Percentiles rank a stretch among this genome's conserved stretches.
Evolutionary conservation across 176 grass and related monocot genomes (phyloP).

Genomic region (Oryza brachyantha): DNA sequence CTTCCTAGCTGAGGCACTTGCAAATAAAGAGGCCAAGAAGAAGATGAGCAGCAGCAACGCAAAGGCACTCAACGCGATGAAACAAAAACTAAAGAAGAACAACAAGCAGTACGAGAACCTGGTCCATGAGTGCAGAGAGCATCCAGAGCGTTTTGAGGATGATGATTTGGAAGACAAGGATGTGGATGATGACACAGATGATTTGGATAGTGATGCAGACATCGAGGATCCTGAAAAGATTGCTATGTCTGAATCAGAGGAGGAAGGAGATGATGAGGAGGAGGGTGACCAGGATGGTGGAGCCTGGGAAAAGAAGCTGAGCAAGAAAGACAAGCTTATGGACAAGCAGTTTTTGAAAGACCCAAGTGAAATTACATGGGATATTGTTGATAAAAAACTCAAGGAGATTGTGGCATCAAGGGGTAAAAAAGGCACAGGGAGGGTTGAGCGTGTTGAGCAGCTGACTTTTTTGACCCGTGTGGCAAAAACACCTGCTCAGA

Average conservation of each 20-base stretch:
- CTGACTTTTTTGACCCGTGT: slow-evolving; percentile 83
- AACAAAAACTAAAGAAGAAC: slow-evolving; percentile 96
- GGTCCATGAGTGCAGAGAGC: slow-evolving; percentile 57
- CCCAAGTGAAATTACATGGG: slow-evolving; percentile 94
- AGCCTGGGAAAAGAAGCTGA: slow-evolving; percentile 43
- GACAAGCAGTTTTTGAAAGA: slow-evolving; percentile 90
- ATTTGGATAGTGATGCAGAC: slow-evolving; percentile 40
- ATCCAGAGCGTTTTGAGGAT: slow-evolving; percentile 71
- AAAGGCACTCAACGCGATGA: slow-evolving; percentile 78
- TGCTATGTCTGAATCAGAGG: slow-evolving; percentile 38
- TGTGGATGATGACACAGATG: slow-evolving; percentile 16
- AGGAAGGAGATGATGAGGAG: slow-evolving; percentile 37
- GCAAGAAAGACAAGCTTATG: slow-evolving; percentile 75
- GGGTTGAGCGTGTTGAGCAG: slow-evolving; percentile 92
- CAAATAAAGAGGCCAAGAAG: slow-evolving; percentile 95
- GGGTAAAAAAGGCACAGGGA: slow-evolving; percentile 94
- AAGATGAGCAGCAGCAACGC: slow-evolving; percentile 99
- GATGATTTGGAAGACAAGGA: slow-evolving; percentile 50
- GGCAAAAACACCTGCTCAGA: slow-evolving; percentile 95
- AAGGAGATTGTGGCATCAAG: slow-evolving; percentile 90
- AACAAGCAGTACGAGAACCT: slow-evolving; percentile 89
- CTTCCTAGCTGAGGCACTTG: slow-evolving; percentile 82
- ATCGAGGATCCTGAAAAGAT: slow-evolving; percentile 55
- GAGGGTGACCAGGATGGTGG: slow-evolving; percentile 30
- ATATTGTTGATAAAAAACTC: slow-evolving; percentile 82